Percentiles rank a stretch among this genome's conserved stretches.
Evolutionary conservation across 805 yeast species (phyloP).

Genomic region (Komagataella populi): DNA sequence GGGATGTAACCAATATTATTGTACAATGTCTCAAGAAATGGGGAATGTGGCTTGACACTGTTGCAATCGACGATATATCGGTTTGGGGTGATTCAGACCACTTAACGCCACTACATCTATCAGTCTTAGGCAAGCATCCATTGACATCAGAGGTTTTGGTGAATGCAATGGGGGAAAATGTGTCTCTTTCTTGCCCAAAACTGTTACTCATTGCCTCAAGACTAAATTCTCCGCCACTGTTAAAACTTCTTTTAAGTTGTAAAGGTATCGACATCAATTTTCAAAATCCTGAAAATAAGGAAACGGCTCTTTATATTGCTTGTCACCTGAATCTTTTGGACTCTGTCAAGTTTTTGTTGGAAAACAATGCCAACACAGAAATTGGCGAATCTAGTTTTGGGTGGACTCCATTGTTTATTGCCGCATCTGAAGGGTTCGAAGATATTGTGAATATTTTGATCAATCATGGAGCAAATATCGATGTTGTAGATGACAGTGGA

Average conservation of each 20-base stretch:
- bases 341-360: slow-evolving; percentile 40
- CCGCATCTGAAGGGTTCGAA: slow-evolving; percentile 72
- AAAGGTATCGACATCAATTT: slow-evolving; percentile 54
- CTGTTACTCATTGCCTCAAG: slow-evolving; percentile 57
- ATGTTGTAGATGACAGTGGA: slow-evolving; percentile 66
- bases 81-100: slow-evolving; percentile 72
- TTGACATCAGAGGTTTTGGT: slow-evolving; percentile 52
- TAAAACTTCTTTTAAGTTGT: slow-evolving; percentile 36
- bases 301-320: slow-evolving; percentile 78
- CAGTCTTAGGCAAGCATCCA: slow-evolving; percentile 77
- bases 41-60: slow-evolving; percentile 35
- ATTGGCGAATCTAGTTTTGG: slow-evolving; percentile 68
- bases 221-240: slow-evolving; percentile 43
- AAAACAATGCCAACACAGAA: slow-evolving; percentile 58
- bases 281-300: slow-evolving; percentile 45
- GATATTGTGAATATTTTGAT: slow-evolving; percentile 45
- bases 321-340: slow-evolving; percentile 44
- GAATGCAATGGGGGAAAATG: slow-evolving; percentile 22
- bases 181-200: slow-evolving; percentile 33
- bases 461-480: slow-evolving; percentile 36
- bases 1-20: slow-evolving; percentile 43
- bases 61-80: slow-evolving; percentile 40
- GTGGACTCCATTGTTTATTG: slow-evolving; percentile 89
- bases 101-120: slow-evolving; percentile 70
- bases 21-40: slow-evolving; percentile 44